Evolutionary conservation across 495 filamentous ascomycete genomes (phyloP), one percentile per base, ranked within the genome.

Genomic region (Niebla homalea): DNA sequence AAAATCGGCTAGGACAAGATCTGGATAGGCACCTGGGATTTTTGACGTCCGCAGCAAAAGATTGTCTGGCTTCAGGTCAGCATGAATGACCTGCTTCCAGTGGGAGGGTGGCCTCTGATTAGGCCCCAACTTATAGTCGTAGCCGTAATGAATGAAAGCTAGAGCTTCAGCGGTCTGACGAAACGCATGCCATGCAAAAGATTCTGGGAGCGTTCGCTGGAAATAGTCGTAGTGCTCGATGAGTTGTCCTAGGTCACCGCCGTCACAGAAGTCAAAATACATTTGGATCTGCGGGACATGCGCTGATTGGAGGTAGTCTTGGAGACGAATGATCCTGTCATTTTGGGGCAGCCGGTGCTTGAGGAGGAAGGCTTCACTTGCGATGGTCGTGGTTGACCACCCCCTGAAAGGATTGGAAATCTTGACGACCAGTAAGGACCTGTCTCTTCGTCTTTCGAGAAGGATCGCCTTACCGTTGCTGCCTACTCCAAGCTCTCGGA

Each of bases 31-130:
- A n/a, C 14, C 4, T 2, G 19, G 6, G 12, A 11, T 45, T 7
- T 25, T 19, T 16, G n/a, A 23, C 15, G 12, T 5, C 12, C 50
- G 49, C 11, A 56, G 49, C 10, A 56, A 49, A 3, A 56, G 36
- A n/a, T 56, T 56, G 1, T 21, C 49, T 3, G 49, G 49, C 40
- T 56, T 56, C 38, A 56, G 25, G 25, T 56, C 54, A 3, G 44
- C 54, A n/a, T 56, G 54, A 35, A 52, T 53, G 21, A 56, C 37
- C 14, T 44, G 10, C 16, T 35, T 26, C 53, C 53, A 56, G 6
- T 48, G 12, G 1, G 12, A 15, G 2, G 40, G 14, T 3, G 42
- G 36, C 21, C 21, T 18, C 4, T 25, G 42, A n/a, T 12, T 5
- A 14, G 23, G 8, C 8, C 26, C 26, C 2, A 15, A 12, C 22